These are phyloP conservation scores for Asterionellopsis glacialis DNA, from an alignment of 108 stramenopile species.

Conservation along the genomic window DNA sequence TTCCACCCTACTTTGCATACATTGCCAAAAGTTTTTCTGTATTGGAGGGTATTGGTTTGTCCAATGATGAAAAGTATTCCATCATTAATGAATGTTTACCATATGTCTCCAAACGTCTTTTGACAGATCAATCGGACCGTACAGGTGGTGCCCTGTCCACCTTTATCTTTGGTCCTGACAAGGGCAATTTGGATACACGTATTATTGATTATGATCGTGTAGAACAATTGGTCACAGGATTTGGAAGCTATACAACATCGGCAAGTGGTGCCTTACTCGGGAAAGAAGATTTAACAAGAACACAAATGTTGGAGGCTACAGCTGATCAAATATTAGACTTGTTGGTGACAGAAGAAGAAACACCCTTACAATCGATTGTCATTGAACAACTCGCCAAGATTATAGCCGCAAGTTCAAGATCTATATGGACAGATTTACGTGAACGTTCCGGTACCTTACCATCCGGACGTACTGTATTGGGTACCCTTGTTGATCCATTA, in stretches of 20 bases:
- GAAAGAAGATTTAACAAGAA: conserved; percentile 33
- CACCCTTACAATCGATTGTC: conserved; percentile 75
- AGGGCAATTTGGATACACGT: conserved; percentile 55
- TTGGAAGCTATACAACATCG: conserved; percentile 72
- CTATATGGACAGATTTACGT: conserved; percentile 55
- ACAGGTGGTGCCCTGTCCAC: conserved; percentile 84
- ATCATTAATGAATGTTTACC: conserved; percentile 95
- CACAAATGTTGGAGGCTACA: conserved; percentile 47
- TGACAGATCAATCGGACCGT: conserved; percentile 82
- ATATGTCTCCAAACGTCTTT: conserved; percentile 85
- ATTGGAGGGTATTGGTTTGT: conserved; percentile 92
- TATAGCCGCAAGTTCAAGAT: conserved; percentile 52
- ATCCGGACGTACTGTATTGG: conserved; percentile 68
- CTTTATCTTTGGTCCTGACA: conserved; percentile 91
- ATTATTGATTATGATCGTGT: conserved; percentile 78
- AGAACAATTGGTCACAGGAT: conserved; percentile 76
- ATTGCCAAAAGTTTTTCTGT: conserved; percentile 90
- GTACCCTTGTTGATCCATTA: conserved; percentile 81
- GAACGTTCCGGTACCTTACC: conserved; percentile 65
- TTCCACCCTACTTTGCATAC: conserved; percentile 86
- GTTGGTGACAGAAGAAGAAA: conserved; percentile 72
- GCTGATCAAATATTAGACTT: conserved; percentile 75
- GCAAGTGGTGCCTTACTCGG: conserved; percentile 55
- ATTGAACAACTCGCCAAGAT: conserved; percentile 85
- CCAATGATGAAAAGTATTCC: conserved; percentile 85